Base-by-base conservation (phyloP, 345 rosid genomes). In the Bruguiera gymnorhiza region DNA sequence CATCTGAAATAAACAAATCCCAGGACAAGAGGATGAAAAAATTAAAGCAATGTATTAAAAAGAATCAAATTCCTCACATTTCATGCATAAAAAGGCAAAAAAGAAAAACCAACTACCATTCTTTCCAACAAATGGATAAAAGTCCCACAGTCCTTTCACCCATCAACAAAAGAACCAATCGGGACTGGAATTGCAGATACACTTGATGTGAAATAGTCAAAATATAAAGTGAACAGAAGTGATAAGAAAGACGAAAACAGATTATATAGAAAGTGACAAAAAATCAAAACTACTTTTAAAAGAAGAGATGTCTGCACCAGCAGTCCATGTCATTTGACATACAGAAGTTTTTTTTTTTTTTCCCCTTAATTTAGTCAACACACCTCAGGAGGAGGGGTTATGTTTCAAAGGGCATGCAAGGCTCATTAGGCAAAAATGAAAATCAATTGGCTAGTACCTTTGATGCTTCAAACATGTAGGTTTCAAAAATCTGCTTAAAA, bases 391-490 rank as follows among this genome's bases (percentile, higher is more conserved):
- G 16, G 50, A 43, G 50, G 5, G 5, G 5, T 43, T 43, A 15
- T 24, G 30, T 4, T 56, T 27, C 13, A 6, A 56, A 9, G 60
- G 29, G 23, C 23, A 69, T 70, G 60, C 52, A 51, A 50, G 39
- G 60, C 51, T 51, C 27, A 5, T 23, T 52, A 50, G 72, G 39
- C 62, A 39, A 18, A 29, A 62, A 32, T 31, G 9, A 34, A 31
- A 57, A 39, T 11, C 27, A 65, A n/a, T 57, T 21, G 51, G 32
- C 48, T 62, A 58, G 50, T 86, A 95, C 99, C 99, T 85, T 95
- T 48, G 97, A 89, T 64, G 96, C 93, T 80, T 90, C 97, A 81
- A 83, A 79, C 97, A 95, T 89, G 70, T 88, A 87, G 66, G 80
- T 77, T 60, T 85, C 88, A 75, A 91, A 95, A 62, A 87, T 90